Base-by-base conservation (phyloP, 108 stramenopile genomes). In the Cylindrotheca closterium region DNA sequence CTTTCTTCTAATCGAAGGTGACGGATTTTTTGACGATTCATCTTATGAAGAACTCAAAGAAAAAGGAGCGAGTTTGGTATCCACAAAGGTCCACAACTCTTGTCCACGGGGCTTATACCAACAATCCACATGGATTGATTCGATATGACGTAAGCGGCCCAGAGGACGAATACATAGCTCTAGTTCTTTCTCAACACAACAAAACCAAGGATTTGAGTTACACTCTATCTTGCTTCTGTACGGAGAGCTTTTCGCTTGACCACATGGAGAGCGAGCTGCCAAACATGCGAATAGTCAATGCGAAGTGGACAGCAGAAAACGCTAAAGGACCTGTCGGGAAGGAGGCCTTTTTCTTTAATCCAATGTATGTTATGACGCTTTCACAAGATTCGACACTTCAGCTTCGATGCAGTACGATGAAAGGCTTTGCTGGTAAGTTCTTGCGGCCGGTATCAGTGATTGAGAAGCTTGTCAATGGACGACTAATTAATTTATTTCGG, bases 71-170 rank as follows among this genome's bases (percentile, higher is more conserved):
- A 23, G 73, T 86, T 8, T 88, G 76, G 71, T 92, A 87, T 55
- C 86, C 88, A 19, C 65, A 73, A 30, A 71, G 67, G 33, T 67
- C 55, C 30, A 59, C 70, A 27, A 64, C 80, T 49, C 70, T 89
- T 24, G 42, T 83, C 15, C 74, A 52, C 32, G 86, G 87, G 10
- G 82, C 78, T 25, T 92, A 89, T 62, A 88, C 84, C 23, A 87
- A 87, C 61, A 89, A 85, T 58, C 86, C 86, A 23, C 88, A 89
- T 56, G 82, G 84, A 1, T 66, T 92, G 4, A 67, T 88, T 24
- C 81, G 91, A 1, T 86, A 85, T 60, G 91, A 92, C 51, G 65
- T 74, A 1, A 52, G 34, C 10, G 77, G 75, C 7, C 51, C 71
- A 1, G 58, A 79, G 49, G 84, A 89, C 47, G 65, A 77, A 45